Percentiles rank a stretch among this genome's conserved stretches.
phyloP scores from a whole-genome alignment of 2,329 filamentous ascomycete genomes.

The Pseudogymnoascus verrucosus region DNA sequence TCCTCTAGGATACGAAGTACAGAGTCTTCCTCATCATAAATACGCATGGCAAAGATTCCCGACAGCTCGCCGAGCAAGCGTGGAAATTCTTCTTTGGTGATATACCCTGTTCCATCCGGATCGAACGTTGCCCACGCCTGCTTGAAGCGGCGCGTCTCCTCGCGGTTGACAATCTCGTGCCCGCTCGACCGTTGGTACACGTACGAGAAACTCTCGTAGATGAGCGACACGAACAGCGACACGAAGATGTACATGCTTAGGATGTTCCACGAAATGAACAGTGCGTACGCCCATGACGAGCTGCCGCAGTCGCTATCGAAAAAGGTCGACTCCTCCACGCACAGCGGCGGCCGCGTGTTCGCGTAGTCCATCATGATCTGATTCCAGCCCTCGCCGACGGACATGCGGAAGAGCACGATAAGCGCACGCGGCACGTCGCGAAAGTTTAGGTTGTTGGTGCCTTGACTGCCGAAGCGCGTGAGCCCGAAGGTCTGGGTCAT shows the following conservation, averaged over 20 bases:
- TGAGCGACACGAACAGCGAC: conserved; percentile 94
- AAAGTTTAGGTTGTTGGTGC: conserved; percentile 79
- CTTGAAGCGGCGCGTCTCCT: conserved; percentile 94
- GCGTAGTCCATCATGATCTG: conserved; percentile 94
- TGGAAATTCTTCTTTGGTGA: conserved; percentile 82
- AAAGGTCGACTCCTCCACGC: conserved; percentile 64
- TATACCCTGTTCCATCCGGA: conserved; percentile 83
- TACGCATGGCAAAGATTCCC: conserved; percentile 93
- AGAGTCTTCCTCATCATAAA: conserved; percentile 86
- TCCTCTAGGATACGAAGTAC: conserved; percentile 82
- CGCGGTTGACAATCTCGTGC: conserved; percentile 80
- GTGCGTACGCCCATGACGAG: conserved; percentile 72
- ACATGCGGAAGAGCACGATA: conserved; percentile 87
- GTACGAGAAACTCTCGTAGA: conserved; percentile 98
- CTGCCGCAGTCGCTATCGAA: conserved; percentile 91
- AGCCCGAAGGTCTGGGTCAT: conserved; percentile 93
- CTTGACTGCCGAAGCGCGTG: conserved; percentile 71
- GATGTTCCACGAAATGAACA: conserved; percentile 98
- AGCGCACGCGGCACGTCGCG: conserved; percentile 88
- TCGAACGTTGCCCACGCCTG: conserved; percentile 97
- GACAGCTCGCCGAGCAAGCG: conserved; percentile 84
- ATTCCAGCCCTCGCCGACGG: conserved; percentile 95
- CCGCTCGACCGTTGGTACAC: conserved; percentile 95
- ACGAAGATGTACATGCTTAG: conserved; percentile 99
- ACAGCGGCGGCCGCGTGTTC: conserved; percentile 68